These are phyloP conservation scores for Pugionium cornutum DNA, from an alignment of 345 rosid species.

Conservation along the genomic window DNA sequence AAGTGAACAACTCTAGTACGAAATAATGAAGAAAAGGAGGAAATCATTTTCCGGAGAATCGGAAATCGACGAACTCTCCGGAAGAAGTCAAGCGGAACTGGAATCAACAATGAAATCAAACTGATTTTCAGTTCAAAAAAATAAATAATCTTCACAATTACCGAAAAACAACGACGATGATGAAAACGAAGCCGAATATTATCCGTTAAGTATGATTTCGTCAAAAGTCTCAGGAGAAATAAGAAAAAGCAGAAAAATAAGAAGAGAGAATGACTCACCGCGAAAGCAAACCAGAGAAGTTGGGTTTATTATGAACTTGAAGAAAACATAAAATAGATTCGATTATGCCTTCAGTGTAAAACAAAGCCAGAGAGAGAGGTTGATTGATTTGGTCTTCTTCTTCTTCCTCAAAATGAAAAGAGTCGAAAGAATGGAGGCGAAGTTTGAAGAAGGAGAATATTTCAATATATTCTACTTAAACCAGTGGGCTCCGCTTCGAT, in stretches of 20 bases:
- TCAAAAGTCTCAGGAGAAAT: background rate
- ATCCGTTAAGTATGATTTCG: background rate
- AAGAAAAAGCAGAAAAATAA: background rate
- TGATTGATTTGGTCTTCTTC: background rate
- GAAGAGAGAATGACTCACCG: conserved; percentile 34
- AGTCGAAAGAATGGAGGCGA: conserved; percentile 36
- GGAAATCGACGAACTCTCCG: background rate
- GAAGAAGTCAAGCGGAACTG: conserved; percentile 12
- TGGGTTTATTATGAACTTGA: conserved; percentile 7
- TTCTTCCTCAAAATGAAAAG: conserved; percentile 14
- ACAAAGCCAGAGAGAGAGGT: conserved; percentile 1
- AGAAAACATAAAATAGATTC: conserved; percentile 28
- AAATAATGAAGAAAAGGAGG: conserved; percentile 2
- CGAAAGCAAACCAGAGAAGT: conserved; percentile 18
- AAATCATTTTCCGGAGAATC: background rate
- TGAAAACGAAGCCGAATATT: background rate
- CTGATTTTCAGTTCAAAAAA: background rate
- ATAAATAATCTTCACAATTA: background rate
- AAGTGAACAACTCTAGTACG: background rate
- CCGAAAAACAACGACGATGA: background rate
- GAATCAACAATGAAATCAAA: conserved; percentile 12
- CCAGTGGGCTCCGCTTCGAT: conserved; percentile 30
- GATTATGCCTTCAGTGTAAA: background rate
- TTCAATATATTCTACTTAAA: conserved; percentile 12
- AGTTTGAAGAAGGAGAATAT: conserved; percentile 39